Conservation (phyloP, 1,139 yeast genomes). For the Geotrichum reessii region DNA sequence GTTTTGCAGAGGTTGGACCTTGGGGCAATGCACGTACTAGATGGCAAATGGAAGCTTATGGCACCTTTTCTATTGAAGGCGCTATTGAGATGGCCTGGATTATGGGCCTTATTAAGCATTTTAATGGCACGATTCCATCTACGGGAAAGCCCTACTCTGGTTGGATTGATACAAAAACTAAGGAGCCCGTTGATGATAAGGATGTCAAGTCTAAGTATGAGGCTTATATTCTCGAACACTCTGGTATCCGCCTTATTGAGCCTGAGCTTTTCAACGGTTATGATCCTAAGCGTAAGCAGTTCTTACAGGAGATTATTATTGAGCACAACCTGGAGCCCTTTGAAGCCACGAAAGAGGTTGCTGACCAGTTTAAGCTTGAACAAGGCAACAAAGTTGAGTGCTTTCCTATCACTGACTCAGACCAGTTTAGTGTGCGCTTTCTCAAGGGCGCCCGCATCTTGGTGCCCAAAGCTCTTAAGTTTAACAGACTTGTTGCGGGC, state of each 20-base stretch:
- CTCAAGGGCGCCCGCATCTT: constrained; percentile 86
- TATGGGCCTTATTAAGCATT: constrained; percentile 91
- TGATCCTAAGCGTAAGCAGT: constrained; percentile 86
- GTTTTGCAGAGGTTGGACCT: constrained; percentile 97
- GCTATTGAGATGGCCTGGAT: constrained; percentile 99
- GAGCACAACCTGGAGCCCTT: constrained; percentile 95
- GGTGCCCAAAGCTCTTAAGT: constrained; percentile 92
- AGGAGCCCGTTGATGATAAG: constrained; percentile 87
- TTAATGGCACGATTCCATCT: constrained; percentile 54
- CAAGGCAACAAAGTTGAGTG: constrained; percentile 93
- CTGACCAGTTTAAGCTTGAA: constrained; percentile 86
- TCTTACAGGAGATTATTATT: constrained; percentile 90
- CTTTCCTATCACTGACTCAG: constrained; percentile 80
- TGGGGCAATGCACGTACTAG: constrained; percentile 99
- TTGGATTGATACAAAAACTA: constrained; percentile 94
- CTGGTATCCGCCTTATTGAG: constrained; percentile 95
- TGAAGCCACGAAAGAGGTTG: constrained; percentile 91
- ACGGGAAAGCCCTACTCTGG: constrained; percentile 59
- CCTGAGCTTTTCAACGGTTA: constrained; percentile 91
- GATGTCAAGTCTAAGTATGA: constrained; percentile 91
- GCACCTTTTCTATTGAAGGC: constrained; percentile 96
- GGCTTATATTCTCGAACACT: constrained; percentile 76
- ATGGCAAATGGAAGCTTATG: constrained; percentile 98
- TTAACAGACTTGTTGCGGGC: constrained; percentile 95
- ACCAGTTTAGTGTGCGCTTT: constrained; percentile 84